phyloP scores from a whole-genome alignment of 2,329 filamentous ascomycete species.

The Sclerotinia glacialis region DNA sequence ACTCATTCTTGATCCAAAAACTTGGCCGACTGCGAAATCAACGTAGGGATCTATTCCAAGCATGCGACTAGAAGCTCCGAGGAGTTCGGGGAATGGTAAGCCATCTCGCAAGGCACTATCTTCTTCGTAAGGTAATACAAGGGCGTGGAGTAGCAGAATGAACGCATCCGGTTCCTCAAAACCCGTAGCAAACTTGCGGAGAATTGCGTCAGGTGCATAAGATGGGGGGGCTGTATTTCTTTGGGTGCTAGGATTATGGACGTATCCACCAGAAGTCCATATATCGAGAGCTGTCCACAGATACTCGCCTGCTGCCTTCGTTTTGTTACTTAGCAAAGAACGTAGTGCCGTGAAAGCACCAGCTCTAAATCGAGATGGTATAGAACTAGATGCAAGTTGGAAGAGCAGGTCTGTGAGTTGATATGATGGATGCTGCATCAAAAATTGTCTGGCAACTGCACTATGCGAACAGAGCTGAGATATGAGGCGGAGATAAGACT shows the following conservation, averaged over 20 bases:
- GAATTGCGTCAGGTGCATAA: constrained; percentile 60
- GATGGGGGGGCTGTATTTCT: constrained; percentile 36
- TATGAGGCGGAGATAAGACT: constrained; percentile 87
- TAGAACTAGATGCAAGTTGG: constrained; percentile 72
- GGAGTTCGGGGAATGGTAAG: constrained; percentile 80
- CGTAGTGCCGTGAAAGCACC: constrained; percentile 78
- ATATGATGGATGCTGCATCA: constrained; percentile 64
- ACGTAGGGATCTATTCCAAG: constrained; percentile 90
- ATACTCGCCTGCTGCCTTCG: constrained; percentile 60
- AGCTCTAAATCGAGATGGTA: constrained; percentile 74
- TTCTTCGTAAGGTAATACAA: constrained; percentile 65
- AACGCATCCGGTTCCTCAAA: constrained; percentile 88
- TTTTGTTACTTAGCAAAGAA: constrained; percentile 73
- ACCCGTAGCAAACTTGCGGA: constrained; percentile 70
- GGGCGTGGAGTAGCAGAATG: constrained; percentile 68
- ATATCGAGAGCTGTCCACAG: constrained; percentile 81
- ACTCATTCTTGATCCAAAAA: constrained; percentile 59
- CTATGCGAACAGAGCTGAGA: constrained; percentile 78
- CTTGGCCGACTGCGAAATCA: constrained; percentile 81
- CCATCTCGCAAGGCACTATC: constrained; percentile 65
- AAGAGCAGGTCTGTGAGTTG: constrained; percentile 73
- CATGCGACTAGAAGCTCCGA: constrained; percentile 74
- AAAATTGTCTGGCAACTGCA: constrained; percentile 66
- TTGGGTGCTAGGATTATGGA: constrained; percentile 44
- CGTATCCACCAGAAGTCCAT: constrained; percentile 67